Base-by-base conservation (phyloP, 495 filamentous ascomycete genomes). In the Penicillium mononematosum region DNA sequence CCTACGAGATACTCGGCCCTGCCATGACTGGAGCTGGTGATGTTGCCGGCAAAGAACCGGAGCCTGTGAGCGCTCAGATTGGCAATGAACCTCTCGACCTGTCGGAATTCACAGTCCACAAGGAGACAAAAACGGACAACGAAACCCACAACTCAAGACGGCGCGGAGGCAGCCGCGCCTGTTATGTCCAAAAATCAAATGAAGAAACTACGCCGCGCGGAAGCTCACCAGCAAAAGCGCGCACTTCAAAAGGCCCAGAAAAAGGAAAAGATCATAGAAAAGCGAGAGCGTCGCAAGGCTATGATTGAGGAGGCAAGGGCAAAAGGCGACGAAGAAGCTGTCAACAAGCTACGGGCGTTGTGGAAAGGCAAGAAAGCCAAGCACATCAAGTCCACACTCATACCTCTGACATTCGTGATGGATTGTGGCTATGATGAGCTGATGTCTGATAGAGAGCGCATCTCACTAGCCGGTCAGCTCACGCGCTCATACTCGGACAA, bases 361-460 rank as follows among this genome's bases (percentile, higher is more conserved):
- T 63, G 64, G 1, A 56, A 54, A 43, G 54, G 59, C 22, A 46
- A 19, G 1, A 55, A 55, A 47, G 53, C 43, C 24, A 63, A 71
- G 65, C 51, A 74, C 66, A 46, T 57, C 36, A 68, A 66, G 51
- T 74, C 76, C 25, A 70, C 75, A 42, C 75, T 81, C 58, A 73
- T 92, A 7, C 92, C 93, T 3, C 70, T 98, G 7, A 81, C 90
- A 0, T 65, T 98, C 60, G 74, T 99, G 38, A 71, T 99, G 60
- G 94, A 99, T 70, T 98, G 95, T 69, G 85, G 88, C 58, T 99
- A 93, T 60, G 91, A 99, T 60, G 81, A 88, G 11, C 76, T 93
- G 63, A 99, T 99, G 94, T 77, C 74, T 27, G 84, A 88, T 0
- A 84, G 87, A 51, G 95, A 99, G 66, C 76, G 90, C 17, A 85